A percentile compares a stretch with the other conserved stretches of the same genome.
phyloP scores from a whole-genome alignment of 2,329 filamentous ascomycete genomes.

The Alternaria dauci region DNA sequence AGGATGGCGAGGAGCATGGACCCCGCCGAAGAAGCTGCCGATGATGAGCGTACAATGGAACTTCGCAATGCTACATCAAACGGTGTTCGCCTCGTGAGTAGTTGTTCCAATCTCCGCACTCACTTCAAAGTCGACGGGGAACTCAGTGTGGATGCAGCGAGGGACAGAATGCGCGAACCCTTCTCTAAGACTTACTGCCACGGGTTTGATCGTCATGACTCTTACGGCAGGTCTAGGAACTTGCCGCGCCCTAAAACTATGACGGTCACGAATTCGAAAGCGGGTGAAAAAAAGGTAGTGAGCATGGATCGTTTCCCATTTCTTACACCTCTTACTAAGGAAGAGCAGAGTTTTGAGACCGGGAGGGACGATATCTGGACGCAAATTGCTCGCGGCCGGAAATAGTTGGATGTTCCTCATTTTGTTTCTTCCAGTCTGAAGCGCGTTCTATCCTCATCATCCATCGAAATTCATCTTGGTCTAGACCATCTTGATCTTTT shows the following conservation, averaged over 20 bases:
- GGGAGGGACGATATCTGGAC: background rate
- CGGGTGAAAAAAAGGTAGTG: background rate
- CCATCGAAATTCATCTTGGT: too few relatives aligned
- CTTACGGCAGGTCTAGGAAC: background rate
- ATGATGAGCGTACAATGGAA: background rate
- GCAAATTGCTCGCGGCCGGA: background rate
- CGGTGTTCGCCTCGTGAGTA: background rate
- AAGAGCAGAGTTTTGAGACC: background rate
- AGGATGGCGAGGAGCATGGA: background rate
- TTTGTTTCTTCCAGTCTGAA: background rate
- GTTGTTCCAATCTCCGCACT: background rate
- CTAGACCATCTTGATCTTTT: too few relatives aligned
- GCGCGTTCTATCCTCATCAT: too few relatives aligned
- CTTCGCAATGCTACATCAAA: background rate
- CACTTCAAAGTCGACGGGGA: background rate
- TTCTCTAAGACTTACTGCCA: background rate
- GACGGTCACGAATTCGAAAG: background rate
- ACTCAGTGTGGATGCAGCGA: background rate
- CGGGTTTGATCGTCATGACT: background rate
- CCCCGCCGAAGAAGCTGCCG: background rate
- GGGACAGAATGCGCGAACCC: background rate
- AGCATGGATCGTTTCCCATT: background rate
- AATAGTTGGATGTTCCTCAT: background rate
- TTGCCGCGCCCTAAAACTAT: background rate
- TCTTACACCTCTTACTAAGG: background rate